Evolutionary conservation across 176 grass and related monocot species (phyloP).

Genomic region (Ampelocalamus luodianensis): DNA sequence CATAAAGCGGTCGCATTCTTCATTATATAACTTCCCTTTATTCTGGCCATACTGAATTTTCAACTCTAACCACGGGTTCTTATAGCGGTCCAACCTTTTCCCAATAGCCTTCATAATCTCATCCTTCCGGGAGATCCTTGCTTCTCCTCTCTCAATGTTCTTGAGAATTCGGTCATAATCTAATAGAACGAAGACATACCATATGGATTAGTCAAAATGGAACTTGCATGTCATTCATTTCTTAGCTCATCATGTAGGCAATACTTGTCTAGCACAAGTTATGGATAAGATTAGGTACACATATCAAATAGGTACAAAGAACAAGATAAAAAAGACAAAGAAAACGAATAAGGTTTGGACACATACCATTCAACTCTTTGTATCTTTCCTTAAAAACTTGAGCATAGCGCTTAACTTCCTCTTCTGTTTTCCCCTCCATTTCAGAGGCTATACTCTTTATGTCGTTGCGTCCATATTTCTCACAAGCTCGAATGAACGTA

Average conservation of each 20-base stretch:
- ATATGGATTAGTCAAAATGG: slow-evolving; percentile 26
- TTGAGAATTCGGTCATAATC: slow-evolving; percentile 79
- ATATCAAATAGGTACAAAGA: background rate
- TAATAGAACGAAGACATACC: slow-evolving; percentile 28
- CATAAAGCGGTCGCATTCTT: slow-evolving; percentile 89
- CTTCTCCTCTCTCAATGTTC: slow-evolving; percentile 82
- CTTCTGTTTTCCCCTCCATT: slow-evolving; percentile 78
- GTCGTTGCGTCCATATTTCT: slow-evolving; percentile 80
- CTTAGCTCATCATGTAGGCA: background rate
- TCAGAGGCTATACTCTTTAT: slow-evolving; percentile 76
- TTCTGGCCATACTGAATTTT: slow-evolving; percentile 89
- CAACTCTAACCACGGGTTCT: slow-evolving; percentile 81
- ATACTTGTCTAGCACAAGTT: slow-evolving; percentile 14
- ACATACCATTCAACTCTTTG: slow-evolving; percentile 74
- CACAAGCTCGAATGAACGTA: slow-evolving; percentile 81
- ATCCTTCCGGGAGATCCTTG: slow-evolving; percentile 83
- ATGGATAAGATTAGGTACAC: slow-evolving; percentile 17
- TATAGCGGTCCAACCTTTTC: slow-evolving; percentile 75
- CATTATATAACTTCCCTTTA: slow-evolving; percentile 79
- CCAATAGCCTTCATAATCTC: slow-evolving; percentile 83
- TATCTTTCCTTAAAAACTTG: slow-evolving; percentile 76
- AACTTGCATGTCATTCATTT: background rate
- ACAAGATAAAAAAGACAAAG: background rate
- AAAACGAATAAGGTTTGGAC: background rate
- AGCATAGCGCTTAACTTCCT: slow-evolving; percentile 73